Evolutionary conservation across 495 filamentous ascomycete species (phyloP).

Genomic region (Penicillium maclennaniae): DNA sequence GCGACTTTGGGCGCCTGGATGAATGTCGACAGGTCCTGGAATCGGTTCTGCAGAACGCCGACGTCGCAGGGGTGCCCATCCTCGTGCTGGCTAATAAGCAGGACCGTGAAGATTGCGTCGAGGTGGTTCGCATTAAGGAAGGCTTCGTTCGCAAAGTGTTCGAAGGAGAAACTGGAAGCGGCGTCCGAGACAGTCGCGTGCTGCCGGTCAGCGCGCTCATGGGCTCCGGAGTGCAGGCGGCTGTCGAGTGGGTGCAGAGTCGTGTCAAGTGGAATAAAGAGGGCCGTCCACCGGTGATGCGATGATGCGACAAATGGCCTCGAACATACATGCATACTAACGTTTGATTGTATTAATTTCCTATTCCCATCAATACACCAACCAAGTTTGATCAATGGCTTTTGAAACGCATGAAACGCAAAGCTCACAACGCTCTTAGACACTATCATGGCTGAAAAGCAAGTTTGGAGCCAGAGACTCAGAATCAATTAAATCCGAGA

Average conservation of each 20-base stretch:
- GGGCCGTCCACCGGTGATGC: slow-evolving; percentile 85
- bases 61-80: slow-evolving; percentile 86
- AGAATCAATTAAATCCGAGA: too few relatives aligned
- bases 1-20: slow-evolving; percentile 64
- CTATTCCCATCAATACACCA: slow-evolving; percentile 21
- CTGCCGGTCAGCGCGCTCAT: slow-evolving; percentile 87
- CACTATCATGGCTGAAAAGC: too few relatives aligned
- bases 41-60: slow-evolving; percentile 73
- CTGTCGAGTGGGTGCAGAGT: slow-evolving; percentile 90
- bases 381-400: slow-evolving; percentile 4
- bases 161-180: slow-evolving; percentile 82
- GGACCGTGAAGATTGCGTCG: slow-evolving; percentile 93
- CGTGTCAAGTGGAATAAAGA: slow-evolving; percentile 97
- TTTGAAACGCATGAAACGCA: background rate
- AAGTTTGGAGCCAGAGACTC: too few relatives aligned
- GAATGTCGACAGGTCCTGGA: slow-evolving; percentile 89
- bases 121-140: slow-evolving; percentile 96
- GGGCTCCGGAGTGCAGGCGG: slow-evolving; percentile 87
- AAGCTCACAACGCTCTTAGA: background rate
- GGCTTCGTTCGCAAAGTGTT: slow-evolving; percentile 90
- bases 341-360: slow-evolving; percentile 19
- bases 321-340: slow-evolving; percentile 18
- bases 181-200: slow-evolving; percentile 84
- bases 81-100: slow-evolving; percentile 96
- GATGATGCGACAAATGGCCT: slow-evolving; percentile 43